phyloP scores from a whole-genome alignment of 257 asterid species.

The Linaria vulgaris region DNA sequence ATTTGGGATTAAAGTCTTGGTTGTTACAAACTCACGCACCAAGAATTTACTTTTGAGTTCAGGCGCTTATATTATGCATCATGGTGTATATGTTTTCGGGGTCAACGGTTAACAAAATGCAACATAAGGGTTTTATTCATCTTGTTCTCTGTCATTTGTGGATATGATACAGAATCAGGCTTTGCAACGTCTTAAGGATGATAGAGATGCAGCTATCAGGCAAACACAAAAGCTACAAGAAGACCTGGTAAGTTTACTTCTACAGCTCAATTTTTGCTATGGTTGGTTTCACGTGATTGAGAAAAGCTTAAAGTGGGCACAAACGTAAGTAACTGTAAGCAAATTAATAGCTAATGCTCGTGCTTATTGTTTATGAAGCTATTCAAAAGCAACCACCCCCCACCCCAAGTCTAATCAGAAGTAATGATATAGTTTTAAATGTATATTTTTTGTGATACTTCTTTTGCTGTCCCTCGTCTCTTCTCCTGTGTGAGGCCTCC shows the following conservation, averaged over 20 bases:
- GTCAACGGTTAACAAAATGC: background rate
- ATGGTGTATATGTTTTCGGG: background rate
- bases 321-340: background rate
- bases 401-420: background rate
- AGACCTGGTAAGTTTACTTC: conserved; percentile 36
- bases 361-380: background rate
- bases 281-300: background rate
- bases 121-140: background rate
- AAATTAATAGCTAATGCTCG: background rate
- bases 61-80: background rate
- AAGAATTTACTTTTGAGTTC: background rate
- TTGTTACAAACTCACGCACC: background rate
- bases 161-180: conserved; percentile 31
- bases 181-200: conserved; percentile 40
- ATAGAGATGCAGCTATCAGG: conserved; percentile 44
- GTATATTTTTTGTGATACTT: background rate
- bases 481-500: background rate
- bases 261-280: background rate
- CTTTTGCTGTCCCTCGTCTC: background rate
- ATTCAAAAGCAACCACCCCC: background rate
- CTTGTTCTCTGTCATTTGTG: too few species aligned
- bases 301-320: background rate
- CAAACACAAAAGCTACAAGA: conserved; percentile 40
- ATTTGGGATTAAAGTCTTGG: too few species aligned
- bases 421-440: background rate